Conservation (phyloP, 2,329 filamentous ascomycete species). For the Aspergillus sp. region DNA sequence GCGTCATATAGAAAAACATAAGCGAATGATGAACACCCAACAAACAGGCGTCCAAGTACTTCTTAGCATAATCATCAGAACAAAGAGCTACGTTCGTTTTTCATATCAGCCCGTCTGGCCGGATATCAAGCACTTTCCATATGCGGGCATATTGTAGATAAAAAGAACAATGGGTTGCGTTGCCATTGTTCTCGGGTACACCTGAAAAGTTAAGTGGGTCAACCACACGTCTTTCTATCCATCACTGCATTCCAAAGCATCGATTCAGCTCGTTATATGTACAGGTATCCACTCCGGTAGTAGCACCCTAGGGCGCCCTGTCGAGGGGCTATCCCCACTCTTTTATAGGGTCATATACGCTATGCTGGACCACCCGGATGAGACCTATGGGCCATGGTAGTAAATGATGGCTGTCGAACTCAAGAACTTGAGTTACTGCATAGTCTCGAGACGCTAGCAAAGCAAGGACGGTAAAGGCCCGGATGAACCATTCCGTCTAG, state of each 20-base stretch:
- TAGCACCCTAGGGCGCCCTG: not conserved
- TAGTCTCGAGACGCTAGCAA: not conserved
- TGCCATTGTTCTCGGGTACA: constrained; percentile 26
- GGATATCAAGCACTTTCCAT: not conserved
- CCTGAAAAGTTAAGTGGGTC: not conserved
- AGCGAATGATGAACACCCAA: not conserved
- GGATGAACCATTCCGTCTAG: not conserved
- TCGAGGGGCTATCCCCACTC: not conserved
- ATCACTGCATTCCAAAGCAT: constrained; percentile 14
- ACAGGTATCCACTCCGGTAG: constrained; percentile 1
- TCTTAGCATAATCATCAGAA: not conserved
- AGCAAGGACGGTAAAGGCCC: not conserved
- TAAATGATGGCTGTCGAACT: not conserved
- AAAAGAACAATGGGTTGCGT: constrained; percentile 22
- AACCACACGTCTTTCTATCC: constrained; percentile 10
- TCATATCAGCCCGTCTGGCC: not conserved
- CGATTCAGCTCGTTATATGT: constrained; percentile 3
- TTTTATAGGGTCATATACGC: not conserved
- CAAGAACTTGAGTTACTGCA: constrained; percentile 1
- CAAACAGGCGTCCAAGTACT: not conserved
- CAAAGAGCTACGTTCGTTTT: not conserved
- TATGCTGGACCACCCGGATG: not conserved
- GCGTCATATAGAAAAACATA: not conserved
- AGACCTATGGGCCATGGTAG: not conserved
- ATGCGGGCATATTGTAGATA: constrained; percentile 28